A percentile compares a stretch with the other conserved stretches of the same genome.
Evolutionary conservation across 2,329 filamentous ascomycete species (phyloP).

Genomic region (Colletotrichum theobromicola): DNA sequence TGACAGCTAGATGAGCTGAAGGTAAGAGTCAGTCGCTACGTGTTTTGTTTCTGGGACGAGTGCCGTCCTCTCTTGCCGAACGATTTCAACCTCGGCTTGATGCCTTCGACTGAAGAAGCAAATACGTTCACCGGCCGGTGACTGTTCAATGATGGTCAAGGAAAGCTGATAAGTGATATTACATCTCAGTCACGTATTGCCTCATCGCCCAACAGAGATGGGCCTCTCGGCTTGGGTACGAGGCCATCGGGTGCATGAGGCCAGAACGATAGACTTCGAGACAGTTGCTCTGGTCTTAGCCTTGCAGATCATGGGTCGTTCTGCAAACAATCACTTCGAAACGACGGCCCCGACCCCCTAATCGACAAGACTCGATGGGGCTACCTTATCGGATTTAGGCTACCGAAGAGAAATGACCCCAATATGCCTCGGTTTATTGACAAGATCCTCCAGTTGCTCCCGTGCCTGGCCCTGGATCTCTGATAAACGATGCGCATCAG

Average conservation of each 20-base stretch:
- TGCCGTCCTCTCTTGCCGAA: neutral
- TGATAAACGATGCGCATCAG: slow-evolving; percentile 8
- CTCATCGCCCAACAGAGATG: neutral
- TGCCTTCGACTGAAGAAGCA: neutral
- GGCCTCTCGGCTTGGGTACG: neutral
- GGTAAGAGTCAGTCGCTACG: neutral
- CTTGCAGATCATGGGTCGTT: neutral
- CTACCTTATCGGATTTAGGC: neutral
- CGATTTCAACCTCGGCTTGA: neutral
- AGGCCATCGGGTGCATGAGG: neutral
- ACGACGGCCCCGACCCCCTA: neutral
- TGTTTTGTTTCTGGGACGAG: neutral
- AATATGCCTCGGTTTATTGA: neutral
- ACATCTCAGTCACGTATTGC: neutral
- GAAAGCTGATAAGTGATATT: neutral
- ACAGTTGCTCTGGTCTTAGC: neutral
- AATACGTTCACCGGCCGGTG: neutral
- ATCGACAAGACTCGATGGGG: neutral
- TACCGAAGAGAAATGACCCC: neutral
- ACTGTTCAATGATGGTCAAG: neutral
- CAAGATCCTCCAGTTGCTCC: neutral
- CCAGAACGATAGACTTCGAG: neutral
- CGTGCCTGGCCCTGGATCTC: neutral
- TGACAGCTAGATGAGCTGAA: neutral
- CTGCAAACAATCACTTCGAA: neutral